A percentile compares a stretch with the other conserved stretches of the same genome.
Evolutionary conservation across 768 basidiomycete species (phyloP).

Genomic region (Trametes gibbosa): DNA sequence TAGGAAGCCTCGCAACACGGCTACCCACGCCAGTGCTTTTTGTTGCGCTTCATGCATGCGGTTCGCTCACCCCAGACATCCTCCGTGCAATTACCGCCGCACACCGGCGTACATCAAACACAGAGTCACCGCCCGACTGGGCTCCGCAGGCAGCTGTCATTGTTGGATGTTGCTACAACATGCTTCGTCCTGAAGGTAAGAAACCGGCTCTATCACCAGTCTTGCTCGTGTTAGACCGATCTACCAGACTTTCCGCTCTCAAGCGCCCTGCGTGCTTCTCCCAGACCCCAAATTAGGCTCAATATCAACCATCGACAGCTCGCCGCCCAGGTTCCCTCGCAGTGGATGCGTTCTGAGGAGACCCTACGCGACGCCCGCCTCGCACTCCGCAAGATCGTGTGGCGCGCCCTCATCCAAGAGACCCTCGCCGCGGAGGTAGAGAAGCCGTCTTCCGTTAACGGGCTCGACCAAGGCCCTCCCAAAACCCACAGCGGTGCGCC

Average conservation of each 20-base stretch:
- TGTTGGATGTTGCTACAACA: constrained; percentile 81
- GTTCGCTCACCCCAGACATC: constrained; percentile 67
- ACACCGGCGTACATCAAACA: neutral
- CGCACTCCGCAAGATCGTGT: constrained; percentile 65
- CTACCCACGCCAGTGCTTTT: constrained; percentile 49
- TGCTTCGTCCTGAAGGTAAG: constrained; percentile 54
- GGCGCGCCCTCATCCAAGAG: constrained; percentile 59
- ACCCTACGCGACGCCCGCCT: constrained; percentile 40
- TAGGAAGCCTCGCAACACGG: neutral
- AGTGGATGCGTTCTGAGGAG: constrained; percentile 49
- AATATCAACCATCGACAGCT: constrained; percentile 60
- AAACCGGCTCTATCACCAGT: neutral
- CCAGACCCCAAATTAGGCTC: constrained; percentile 26
- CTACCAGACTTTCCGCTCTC: constrained; percentile 57
- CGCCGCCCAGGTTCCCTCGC: constrained; percentile 65
- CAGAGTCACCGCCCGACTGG: constrained; percentile 36
- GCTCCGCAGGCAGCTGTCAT: constrained; percentile 50
- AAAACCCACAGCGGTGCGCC: neutral
- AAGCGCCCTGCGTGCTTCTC: constrained; percentile 18
- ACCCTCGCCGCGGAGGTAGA: constrained; percentile 17
- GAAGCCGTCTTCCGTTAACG: neutral
- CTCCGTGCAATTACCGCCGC: constrained; percentile 44
- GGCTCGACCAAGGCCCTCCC: neutral
- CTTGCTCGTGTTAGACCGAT: too few species aligned
- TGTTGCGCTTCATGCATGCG: constrained; percentile 74